These are phyloP conservation scores for Penicillium sp. DNA, from an alignment of 2,329 filamentous ascomycete genomes.

Conservation along the genomic window DNA sequence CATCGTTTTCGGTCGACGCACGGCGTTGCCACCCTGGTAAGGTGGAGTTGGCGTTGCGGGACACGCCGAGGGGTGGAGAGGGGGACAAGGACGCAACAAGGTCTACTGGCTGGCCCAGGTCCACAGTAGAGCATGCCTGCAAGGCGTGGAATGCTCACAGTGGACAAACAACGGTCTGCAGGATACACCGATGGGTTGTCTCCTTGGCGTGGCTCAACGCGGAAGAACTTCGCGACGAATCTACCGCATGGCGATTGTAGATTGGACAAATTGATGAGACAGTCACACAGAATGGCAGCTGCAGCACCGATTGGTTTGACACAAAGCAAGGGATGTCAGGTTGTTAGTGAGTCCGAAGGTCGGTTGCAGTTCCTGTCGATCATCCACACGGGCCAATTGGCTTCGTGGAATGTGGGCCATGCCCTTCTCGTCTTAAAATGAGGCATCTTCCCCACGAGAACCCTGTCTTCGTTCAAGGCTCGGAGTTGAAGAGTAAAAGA, in stretches of 20 bases:
- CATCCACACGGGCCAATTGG: conserved; percentile 12
- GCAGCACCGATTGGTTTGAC: conserved; percentile 1
- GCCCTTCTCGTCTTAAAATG: conserved; percentile 8
- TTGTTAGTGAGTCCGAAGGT: background rate
- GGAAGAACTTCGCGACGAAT: conserved; percentile 8
- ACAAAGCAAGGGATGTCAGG: conserved; percentile 18
- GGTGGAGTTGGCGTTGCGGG: conserved; percentile 18
- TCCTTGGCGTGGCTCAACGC: conserved; percentile 12
- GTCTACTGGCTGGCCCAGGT: conserved; percentile 14
- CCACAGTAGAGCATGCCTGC: conserved; percentile 19
- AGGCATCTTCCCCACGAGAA: too few species aligned
- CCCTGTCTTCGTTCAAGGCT: too few species aligned
- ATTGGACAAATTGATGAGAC: background rate
- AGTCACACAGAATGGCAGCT: background rate
- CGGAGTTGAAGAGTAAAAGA: background rate
- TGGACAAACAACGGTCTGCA: conserved; percentile 3
- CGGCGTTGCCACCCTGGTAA: conserved; percentile 19
- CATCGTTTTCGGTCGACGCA: conserved; percentile 26
- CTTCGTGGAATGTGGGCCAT: conserved; percentile 15
- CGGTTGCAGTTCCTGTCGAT: conserved; percentile 21
- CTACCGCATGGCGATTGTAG: background rate
- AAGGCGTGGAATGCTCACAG: conserved; percentile 19
- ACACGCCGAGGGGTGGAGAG: conserved; percentile 13
- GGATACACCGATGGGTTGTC: background rate
- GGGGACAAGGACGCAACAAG: conserved; percentile 21